Evolutionary conservation across 2,329 filamentous ascomycete genomes (phyloP).

Genomic region (Botryosphaeria dothidea): DNA sequence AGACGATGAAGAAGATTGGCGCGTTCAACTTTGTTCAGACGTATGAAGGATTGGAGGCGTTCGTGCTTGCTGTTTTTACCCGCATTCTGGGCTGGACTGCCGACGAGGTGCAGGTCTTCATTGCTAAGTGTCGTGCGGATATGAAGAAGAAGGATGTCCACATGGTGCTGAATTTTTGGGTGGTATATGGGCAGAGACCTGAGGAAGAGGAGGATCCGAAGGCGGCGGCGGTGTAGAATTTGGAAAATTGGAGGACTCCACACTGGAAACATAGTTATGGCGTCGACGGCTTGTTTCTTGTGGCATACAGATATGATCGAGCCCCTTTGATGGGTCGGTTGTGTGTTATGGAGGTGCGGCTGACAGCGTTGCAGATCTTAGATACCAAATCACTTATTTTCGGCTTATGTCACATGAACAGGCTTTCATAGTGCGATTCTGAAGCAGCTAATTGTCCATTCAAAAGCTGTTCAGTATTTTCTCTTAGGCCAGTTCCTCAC

Average conservation of each 20-base stretch:
- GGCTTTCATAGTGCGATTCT: neutral
- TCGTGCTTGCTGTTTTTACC: constrained; percentile 44
- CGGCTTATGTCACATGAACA: too few relatives aligned
- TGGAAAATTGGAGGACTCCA: neutral
- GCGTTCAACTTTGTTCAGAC: constrained; percentile 40
- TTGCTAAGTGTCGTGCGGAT: constrained; percentile 27
- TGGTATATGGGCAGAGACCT: neutral
- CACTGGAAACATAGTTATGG: neutral
- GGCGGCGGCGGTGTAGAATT: neutral
- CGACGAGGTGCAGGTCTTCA: constrained; percentile 45
- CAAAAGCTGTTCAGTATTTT: too few relatives aligned
- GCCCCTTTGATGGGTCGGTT: neutral
- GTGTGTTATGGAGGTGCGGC: neutral
- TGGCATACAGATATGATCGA: too few relatives aligned
- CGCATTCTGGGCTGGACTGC: constrained; percentile 43
- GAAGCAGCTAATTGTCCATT: too few relatives aligned
- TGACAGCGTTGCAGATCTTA: neutral
- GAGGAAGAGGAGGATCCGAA: neutral
- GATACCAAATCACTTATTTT: neutral
- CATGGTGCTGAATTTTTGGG: neutral
- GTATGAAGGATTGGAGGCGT: constrained; percentile 43
- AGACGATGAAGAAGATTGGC: constrained; percentile 20
- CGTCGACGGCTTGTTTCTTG: too few relatives aligned
- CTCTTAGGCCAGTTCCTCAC: too few relatives aligned
- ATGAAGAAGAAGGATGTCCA: constrained; percentile 21